These are phyloP conservation scores for Botrytis porri DNA, from an alignment of 2,329 filamentous ascomycete species.

Conservation along the genomic window DNA sequence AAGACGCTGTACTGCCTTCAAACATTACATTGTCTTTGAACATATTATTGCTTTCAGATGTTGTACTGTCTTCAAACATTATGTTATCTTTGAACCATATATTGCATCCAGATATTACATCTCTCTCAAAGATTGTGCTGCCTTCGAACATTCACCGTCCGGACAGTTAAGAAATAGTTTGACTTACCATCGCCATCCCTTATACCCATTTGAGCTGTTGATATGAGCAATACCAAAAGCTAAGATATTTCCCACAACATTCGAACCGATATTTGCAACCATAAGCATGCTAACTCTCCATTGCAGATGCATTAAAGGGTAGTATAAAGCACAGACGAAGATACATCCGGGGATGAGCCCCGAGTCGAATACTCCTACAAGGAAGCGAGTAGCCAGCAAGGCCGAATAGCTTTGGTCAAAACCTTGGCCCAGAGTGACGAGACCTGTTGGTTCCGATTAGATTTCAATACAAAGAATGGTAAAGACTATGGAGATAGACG, in stretches of 20 bases:
- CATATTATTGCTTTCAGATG: neutral
- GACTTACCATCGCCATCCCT: constrained; percentile 59
- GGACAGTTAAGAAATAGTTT: neutral
- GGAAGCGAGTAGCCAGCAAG: constrained; percentile 61
- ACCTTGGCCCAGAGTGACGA: constrained; percentile 33
- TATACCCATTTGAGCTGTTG: constrained; percentile 67
- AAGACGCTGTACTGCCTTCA: no score
- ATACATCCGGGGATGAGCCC: constrained; percentile 48
- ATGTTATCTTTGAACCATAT: no score
- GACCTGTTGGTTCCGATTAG: constrained; percentile 21
- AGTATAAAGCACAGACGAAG: constrained; percentile 49
- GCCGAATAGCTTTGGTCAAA: constrained; percentile 62
- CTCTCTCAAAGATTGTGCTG: no score
- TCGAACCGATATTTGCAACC: constrained; percentile 40
- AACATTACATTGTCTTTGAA: no score
- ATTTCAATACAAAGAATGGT: neutral
- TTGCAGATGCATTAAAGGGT: constrained; percentile 48
- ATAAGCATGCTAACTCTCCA: constrained; percentile 48
- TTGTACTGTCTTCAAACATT: neutral
- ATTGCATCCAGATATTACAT: neutral
- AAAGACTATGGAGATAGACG: neutral
- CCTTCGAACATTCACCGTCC: neutral
- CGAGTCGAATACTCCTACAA: constrained; percentile 47
- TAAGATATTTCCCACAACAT: constrained; percentile 30
- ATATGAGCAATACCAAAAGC: constrained; percentile 38